Evolutionary conservation across 768 basidiomycete species (phyloP).

Genomic region (Mycena leptocephala): DNA sequence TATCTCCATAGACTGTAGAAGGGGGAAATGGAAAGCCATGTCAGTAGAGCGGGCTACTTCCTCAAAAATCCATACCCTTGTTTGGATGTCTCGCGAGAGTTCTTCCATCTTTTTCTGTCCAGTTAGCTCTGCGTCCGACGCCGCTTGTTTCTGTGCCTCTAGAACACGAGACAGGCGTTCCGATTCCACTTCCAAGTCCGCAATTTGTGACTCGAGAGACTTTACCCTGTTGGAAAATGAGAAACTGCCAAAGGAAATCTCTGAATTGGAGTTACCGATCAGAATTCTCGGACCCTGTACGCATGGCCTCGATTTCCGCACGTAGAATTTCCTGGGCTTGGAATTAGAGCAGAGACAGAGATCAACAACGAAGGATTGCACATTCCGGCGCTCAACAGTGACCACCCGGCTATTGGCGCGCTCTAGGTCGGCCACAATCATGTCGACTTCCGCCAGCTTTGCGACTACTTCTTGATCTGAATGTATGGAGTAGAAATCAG

Average conservation of each 20-base stretch:
- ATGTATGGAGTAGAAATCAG: background rate
- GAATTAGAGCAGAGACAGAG: conserved; percentile 6
- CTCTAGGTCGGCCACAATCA: conserved; percentile 95
- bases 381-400: conserved; percentile 94
- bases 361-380: conserved; percentile 50
- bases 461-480: conserved; percentile 93
- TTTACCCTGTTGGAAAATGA: conserved; percentile 67
- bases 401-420: conserved; percentile 96
- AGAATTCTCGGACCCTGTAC: conserved; percentile 82
- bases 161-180: conserved; percentile 79
- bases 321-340: conserved; percentile 87
- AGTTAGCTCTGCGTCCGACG: conserved; percentile 62
- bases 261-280: conserved; percentile 69
- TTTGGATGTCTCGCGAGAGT: conserved; percentile 70
- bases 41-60: background rate
- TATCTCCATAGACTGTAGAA: conserved; percentile 72
- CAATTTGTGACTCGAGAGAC: conserved; percentile 80
- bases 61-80: conserved; percentile 59
- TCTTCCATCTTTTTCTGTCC: conserved; percentile 74
- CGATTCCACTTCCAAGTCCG: conserved; percentile 84
- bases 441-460: conserved; percentile 93
- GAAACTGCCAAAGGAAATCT: background rate
- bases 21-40: background rate
- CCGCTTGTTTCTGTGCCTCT: conserved; percentile 70
- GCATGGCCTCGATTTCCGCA: conserved; percentile 94